Evolutionary conservation across 352 stramenopile species (phyloP).

Genomic region (Pythium apleroticum): DNA sequence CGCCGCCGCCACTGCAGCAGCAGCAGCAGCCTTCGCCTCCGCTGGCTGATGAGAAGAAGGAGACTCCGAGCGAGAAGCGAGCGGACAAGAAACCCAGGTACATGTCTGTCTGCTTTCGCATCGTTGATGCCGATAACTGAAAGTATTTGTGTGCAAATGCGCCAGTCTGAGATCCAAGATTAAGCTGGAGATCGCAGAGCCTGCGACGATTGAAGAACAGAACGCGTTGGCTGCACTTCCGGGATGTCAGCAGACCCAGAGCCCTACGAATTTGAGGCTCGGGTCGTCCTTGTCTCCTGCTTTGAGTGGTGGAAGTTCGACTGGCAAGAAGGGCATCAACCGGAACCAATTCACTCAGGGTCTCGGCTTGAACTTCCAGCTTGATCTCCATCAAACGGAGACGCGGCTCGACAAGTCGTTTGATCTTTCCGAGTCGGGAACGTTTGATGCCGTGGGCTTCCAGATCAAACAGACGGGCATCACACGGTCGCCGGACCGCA

Average conservation of each 20-base stretch:
- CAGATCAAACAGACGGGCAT: slow-evolving; percentile 85
- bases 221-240: slow-evolving; percentile 29
- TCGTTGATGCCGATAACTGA: slow-evolving; percentile 1
- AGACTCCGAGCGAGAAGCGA: slow-evolving; percentile 20
- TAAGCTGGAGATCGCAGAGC: slow-evolving; percentile 69
- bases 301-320: slow-evolving; percentile 38
- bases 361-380: slow-evolving; percentile 64
- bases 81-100: slow-evolving; percentile 62
- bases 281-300: slow-evolving; percentile 30
- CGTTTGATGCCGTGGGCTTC: slow-evolving; percentile 78
- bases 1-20: slow-evolving; percentile 16
- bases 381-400: slow-evolving; percentile 65
- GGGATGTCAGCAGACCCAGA: slow-evolving; percentile 41
- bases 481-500: slow-evolving; percentile 56
- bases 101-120: too few species aligned
- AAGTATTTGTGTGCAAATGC: background rate
- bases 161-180: slow-evolving; percentile 55
- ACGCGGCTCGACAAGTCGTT: slow-evolving; percentile 75
- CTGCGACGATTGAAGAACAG: slow-evolving; percentile 32
- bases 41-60: slow-evolving; percentile 35
- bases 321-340: slow-evolving; percentile 65
- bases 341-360: slow-evolving; percentile 67
- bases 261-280: slow-evolving; percentile 41
- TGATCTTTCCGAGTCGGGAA: slow-evolving; percentile 77
- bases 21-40: slow-evolving; percentile 11